A percentile compares a stretch with the other conserved stretches of the same genome.
Evolutionary conservation across 345 rosid genomes (phyloP).

Genomic region (Syzygium aqueum): DNA sequence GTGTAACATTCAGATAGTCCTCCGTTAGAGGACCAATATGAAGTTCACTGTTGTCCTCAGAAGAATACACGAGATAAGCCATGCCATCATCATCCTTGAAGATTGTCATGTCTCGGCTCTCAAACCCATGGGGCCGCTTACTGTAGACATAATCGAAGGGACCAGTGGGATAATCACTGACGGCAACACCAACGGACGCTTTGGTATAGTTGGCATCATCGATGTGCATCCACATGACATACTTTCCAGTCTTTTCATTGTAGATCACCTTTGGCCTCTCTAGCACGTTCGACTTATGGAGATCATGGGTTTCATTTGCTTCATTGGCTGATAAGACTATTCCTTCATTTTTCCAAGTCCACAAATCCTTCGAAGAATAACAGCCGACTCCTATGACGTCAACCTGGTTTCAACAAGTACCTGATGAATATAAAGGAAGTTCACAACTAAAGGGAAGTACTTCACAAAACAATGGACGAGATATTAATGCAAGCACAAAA

Average conservation of each 20-base stretch:
- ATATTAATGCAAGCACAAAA: neutral
- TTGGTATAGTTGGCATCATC: constrained; percentile 90
- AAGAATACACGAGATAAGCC: constrained; percentile 77
- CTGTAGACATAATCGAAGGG: constrained; percentile 71
- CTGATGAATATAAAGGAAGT: neutral
- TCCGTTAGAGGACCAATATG: constrained; percentile 73
- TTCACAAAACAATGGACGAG: neutral
- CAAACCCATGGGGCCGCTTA: constrained; percentile 76
- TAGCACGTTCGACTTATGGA: constrained; percentile 76
- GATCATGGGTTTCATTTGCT: constrained; percentile 62
- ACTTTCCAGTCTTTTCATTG: constrained; percentile 60
- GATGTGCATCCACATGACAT: constrained; percentile 98
- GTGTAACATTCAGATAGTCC: constrained; percentile 61
- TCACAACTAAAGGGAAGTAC: neutral
- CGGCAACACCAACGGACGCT: constrained; percentile 82
- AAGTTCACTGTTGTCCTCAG: constrained; percentile 82
- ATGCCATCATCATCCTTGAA: constrained; percentile 77
- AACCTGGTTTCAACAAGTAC: constrained; percentile 39
- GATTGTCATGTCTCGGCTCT: constrained; percentile 92
- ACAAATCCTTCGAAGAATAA: constrained; percentile 88
- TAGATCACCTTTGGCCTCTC: constrained; percentile 92
- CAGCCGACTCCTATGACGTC: constrained; percentile 93
- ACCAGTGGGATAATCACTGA: constrained; percentile 66
- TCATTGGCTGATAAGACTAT: constrained; percentile 69
- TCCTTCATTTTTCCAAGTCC: constrained; percentile 93